Evolutionary conservation across 345 rosid genomes (phyloP), one percentile per base, ranked within the genome.

Genomic region (Arabis alpina): DNA sequence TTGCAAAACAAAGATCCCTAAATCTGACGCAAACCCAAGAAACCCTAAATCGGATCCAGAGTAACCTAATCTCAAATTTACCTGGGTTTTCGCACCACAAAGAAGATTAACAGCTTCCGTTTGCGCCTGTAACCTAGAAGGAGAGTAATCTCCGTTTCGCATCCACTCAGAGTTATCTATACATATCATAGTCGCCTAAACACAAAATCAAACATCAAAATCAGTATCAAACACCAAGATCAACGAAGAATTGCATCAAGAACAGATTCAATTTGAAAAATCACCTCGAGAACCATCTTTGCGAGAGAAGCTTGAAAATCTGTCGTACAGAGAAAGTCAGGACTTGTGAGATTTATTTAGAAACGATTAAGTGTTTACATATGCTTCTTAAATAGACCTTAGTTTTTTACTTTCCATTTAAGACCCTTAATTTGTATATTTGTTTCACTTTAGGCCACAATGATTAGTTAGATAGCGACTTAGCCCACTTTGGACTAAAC

Each of bases 101-200:
- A 89, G 84, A 54, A 89, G 88, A 80, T 83, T 86, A 32, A 89
- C 88, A 62, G 91, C 93, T 63, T 89, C 96, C 6, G 88, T 84
- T 53, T 87, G 96, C 24, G 96, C 89, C 63, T 81, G 87, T 63
- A 87, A 74, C 63, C 93, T 82, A 74, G 85, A 83, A 1, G 91
- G 93, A 56, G 84, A 56, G 66, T 89, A 89, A 73, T 89, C 93
- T 40, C 96, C 93, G 74, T 89, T 89, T 54, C 96, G 86, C 96
- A 87, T 89, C 96, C 93, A 87, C 64, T 87, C 93, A 4, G 96
- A 89, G 74, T 87, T 89, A 71, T 89, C 96, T 80, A 87, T 78
- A 70, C 93, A 89, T 54, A 89, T 87, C 93, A 89, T 84, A 49
- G 96, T 87, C 76, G 93, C 93, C 93, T 87, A 76, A 23, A 14